Evolutionary conservation across 148 eudicot genomes (phyloP).

Genomic region (Persicaria tinctoria): DNA sequence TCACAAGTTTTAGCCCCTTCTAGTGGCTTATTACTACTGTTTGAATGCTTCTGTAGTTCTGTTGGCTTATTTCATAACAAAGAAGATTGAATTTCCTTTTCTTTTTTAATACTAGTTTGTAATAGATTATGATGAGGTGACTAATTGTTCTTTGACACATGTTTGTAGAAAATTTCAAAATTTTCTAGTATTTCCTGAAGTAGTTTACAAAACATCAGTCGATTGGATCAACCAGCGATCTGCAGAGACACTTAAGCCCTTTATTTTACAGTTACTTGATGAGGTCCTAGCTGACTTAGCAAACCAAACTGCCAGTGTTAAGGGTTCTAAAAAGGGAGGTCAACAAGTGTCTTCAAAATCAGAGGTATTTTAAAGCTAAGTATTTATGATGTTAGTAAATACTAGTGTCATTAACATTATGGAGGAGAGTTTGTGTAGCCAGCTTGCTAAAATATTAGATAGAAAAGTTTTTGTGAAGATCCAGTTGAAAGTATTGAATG

Average conservation of each 20-base stretch:
- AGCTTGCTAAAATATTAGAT: background rate
- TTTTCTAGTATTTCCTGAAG: constrained; percentile 42
- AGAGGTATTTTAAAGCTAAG: constrained; percentile 29
- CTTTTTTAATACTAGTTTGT: background rate
- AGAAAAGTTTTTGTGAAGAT: background rate
- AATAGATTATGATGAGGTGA: background rate
- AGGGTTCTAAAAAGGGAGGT: constrained; percentile 54
- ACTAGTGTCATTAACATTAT: background rate
- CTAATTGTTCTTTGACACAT: background rate
- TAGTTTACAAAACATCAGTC: constrained; percentile 55
- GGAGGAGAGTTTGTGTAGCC: background rate
- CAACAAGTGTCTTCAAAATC: constrained; percentile 62
- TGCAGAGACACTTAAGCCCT: constrained; percentile 40
- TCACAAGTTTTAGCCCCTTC: no score
- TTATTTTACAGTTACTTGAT: constrained; percentile 52
- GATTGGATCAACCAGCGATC: constrained; percentile 72
- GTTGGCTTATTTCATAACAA: background rate
- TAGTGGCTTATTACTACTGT: background rate
- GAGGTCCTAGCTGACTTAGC: constrained; percentile 54
- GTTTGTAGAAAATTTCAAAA: no score
- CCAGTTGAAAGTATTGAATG: background rate
- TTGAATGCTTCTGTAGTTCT: background rate
- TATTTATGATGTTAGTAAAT: background rate
- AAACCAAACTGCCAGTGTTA: constrained; percentile 35
- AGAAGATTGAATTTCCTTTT: background rate